A percentile compares a stretch with the other conserved stretches of the same genome.
Evolutionary conservation across 192 early-diverging fungal species (phyloP).

Genomic region (Mortierella antarctica): DNA sequence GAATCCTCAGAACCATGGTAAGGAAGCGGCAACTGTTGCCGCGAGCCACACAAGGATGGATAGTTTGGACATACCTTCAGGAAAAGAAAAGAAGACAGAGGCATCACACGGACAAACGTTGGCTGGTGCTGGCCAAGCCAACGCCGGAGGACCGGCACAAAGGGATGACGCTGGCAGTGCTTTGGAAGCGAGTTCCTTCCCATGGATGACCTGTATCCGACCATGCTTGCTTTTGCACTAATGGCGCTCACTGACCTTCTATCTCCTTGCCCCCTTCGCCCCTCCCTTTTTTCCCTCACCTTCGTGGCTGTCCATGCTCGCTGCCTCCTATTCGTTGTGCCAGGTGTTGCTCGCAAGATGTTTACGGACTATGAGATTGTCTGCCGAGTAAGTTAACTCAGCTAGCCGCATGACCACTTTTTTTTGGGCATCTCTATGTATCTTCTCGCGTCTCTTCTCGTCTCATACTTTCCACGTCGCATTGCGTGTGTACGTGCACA

Average conservation of each 20-base stretch:
- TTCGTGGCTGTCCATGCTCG: neutral
- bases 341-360: conserved; percentile 80
- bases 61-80: too few species aligned
- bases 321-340: conserved; percentile 16
- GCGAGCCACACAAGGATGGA: too few species aligned
- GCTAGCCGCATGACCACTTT: conserved; percentile 6
- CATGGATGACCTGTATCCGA: neutral
- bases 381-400: conserved; percentile 73
- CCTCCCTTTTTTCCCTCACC: neutral
- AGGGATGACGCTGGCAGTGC: too few species aligned
- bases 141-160: too few species aligned
- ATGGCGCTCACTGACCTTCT: neutral
- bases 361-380: conserved; percentile 97
- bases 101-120: too few species aligned
- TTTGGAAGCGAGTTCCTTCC: neutral
- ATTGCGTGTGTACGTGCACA: too few species aligned
- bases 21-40: neutral
- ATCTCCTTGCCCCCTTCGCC: neutral
- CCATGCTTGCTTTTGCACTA: neutral
- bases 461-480: too few species aligned
- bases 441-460: neutral
- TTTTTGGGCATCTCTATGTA: neutral
- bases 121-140: too few species aligned
- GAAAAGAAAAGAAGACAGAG: too few species aligned
- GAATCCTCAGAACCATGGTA: conserved; percentile 89